A percentile compares a stretch with the other conserved stretches of the same genome.
Evolutionary conservation across 345 rosid species (phyloP).

Genomic region (Camelina hispida): DNA sequence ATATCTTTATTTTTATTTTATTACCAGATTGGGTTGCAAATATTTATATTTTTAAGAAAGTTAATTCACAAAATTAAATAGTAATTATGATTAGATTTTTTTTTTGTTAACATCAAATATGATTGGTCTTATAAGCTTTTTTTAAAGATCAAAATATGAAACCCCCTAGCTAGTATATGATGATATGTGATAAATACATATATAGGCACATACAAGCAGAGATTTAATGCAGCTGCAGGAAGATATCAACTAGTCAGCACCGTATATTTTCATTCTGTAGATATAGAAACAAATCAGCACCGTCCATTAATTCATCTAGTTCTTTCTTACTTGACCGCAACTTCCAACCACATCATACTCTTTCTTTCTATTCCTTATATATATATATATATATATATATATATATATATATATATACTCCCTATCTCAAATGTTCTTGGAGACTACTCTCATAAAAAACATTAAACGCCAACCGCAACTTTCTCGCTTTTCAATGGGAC

Average conservation of each 20-base stretch:
- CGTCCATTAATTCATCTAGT: conserved; percentile 4
- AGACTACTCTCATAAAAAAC: conserved; percentile 12
- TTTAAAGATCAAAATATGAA: no score
- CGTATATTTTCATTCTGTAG: conserved; percentile 4
- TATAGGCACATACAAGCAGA: no score
- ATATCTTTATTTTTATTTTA: background rate
- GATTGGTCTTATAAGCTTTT: no score
- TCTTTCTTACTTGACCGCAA: conserved; percentile 39
- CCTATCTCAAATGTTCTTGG: conserved; percentile 34
- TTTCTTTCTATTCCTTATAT: conserved; percentile 24
- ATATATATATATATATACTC: background rate
- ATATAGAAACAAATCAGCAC: conserved; percentile 13
- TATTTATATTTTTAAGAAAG: no score
- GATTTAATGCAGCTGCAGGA: no score
- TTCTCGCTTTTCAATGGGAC: conserved; percentile 21
- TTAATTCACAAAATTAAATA: no score
- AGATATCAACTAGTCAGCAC: background rate
- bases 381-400: background rate
- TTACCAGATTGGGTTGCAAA: no score
- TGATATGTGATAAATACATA: no score
- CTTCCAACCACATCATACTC: conserved; percentile 39
- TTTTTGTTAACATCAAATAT: no score
- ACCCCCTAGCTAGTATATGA: no score
- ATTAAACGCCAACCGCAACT: conserved; percentile 13
- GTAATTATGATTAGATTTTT: no score